phyloP scores from a whole-genome alignment of 2,329 filamentous ascomycete species.

The Claviceps capensis region DNA sequence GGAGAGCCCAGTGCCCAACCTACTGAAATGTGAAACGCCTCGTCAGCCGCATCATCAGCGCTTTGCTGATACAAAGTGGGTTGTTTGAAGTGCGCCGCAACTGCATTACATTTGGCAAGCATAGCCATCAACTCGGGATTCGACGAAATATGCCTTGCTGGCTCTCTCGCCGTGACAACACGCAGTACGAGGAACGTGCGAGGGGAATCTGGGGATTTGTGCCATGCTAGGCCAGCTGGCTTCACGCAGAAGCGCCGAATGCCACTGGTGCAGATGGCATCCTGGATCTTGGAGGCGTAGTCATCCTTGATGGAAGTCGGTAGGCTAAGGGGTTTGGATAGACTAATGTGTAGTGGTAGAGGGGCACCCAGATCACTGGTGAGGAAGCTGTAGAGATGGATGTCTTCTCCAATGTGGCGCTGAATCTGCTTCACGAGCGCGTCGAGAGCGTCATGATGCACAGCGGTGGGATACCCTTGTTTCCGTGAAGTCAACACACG shows the following conservation, averaged over 20 bases:
- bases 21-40: conserved; percentile 74
- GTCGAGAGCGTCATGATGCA: conserved; percentile 34
- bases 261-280: conserved; percentile 20
- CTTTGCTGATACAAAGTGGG: conserved; percentile 51
- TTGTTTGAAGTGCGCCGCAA: conserved; percentile 47
- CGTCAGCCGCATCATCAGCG: conserved; percentile 12
- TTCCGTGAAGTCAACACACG: not conserved
- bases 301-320: conserved; percentile 54
- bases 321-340: conserved; percentile 71
- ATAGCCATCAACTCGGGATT: conserved; percentile 47
- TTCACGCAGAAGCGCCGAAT: conserved; percentile 24
- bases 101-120: conserved; percentile 51
- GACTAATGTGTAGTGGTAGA: conserved; percentile 76
- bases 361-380: conserved; percentile 65
- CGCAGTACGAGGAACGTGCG: conserved; percentile 77
- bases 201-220: conserved; percentile 41
- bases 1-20: conserved; percentile 62
- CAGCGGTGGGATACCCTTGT: conserved; percentile 39
- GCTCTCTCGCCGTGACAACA: conserved; percentile 25
- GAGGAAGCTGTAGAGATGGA: conserved; percentile 53
- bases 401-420: conserved; percentile 15
- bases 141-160: conserved; percentile 3
- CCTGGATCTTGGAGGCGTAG: conserved; percentile 47
- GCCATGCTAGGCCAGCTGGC: conserved; percentile 31
- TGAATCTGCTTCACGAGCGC: conserved; percentile 26